These are phyloP conservation scores for Debaryomyces udenii DNA, from an alignment of 1,139 yeast species.

Conservation along the genomic window DNA sequence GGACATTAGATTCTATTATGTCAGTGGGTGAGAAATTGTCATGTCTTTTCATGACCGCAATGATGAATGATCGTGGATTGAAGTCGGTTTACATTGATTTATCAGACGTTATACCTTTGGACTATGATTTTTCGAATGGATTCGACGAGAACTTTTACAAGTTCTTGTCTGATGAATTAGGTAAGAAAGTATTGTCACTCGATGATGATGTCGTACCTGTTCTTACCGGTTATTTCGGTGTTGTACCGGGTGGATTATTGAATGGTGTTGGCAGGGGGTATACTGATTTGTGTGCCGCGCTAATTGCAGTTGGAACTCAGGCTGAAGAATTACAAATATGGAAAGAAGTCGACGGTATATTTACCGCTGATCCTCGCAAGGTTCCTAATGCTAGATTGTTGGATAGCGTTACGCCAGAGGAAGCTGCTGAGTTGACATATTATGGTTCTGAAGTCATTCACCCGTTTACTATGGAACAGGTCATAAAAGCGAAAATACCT, in stretches of 20 bases:
- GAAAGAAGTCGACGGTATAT: conserved; percentile 99
- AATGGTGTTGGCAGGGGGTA: conserved; percentile 96
- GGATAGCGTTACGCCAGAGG: conserved; percentile 93
- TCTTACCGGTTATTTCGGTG: conserved; percentile 92
- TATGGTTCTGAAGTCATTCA: conserved; percentile 98
- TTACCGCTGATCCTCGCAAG: conserved; percentile 97
- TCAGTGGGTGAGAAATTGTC: conserved; percentile 92
- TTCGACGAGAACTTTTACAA: conserved; percentile 72
- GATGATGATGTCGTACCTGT: conserved; percentile 72
- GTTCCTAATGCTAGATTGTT: conserved; percentile 87
- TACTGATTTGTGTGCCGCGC: conserved; percentile 96
- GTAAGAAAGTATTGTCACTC: conserved; percentile 51
- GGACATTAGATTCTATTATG: conserved; percentile 88
- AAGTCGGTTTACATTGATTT: conserved; percentile 79
- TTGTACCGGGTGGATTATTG: conserved; percentile 90
- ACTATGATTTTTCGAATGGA: conserved; percentile 54
- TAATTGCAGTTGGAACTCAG: conserved; percentile 86
- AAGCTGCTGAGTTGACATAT: conserved; percentile 96
- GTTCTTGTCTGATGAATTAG: conserved; percentile 62
- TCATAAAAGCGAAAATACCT: conserved; percentile 92
- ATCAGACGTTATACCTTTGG: conserved; percentile 67
- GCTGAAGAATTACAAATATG: conserved; percentile 96
- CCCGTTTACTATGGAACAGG: conserved; percentile 99
- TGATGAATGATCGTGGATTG: conserved; percentile 80
- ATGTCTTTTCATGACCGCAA: conserved; percentile 83